A percentile compares a stretch with the other conserved stretches of the same genome.
Evolutionary conservation across 116 monocot species (phyloP).

Genomic region (Papilionanthe hybrid): DNA sequence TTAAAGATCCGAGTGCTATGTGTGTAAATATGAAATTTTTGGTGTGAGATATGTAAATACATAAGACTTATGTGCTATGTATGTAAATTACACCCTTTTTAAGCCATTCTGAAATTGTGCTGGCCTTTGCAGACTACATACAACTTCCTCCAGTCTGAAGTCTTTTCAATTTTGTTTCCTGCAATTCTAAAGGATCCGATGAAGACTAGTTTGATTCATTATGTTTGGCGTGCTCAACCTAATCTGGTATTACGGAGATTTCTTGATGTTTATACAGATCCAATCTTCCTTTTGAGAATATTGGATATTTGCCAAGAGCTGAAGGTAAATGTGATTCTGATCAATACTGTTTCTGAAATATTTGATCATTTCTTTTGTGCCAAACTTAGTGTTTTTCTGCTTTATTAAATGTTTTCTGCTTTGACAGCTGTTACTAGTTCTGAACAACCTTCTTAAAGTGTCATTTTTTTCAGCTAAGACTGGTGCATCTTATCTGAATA

Average conservation of each 20-base stretch:
- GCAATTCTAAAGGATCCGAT: constrained; percentile 48
- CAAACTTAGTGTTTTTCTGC: not conserved
- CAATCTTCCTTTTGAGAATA: constrained; percentile 43
- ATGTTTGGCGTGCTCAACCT: constrained; percentile 69
- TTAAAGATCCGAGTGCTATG: too few relatives aligned
- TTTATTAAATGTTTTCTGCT: not conserved
- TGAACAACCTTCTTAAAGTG: not conserved
- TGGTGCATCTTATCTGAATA: not conserved
- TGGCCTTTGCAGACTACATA: constrained; percentile 65
- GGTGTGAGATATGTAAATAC: too few relatives aligned
- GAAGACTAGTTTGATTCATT: constrained; percentile 34
- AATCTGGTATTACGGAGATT: constrained; percentile 63
- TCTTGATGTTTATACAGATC: constrained; percentile 43
- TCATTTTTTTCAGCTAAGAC: not conserved
- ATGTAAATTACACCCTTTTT: too few relatives aligned
- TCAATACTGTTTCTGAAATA: not conserved
- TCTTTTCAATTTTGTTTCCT: constrained; percentile 60
- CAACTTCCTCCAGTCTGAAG: constrained; percentile 78
- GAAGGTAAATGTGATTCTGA: constrained; percentile 46
- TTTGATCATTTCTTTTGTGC: not conserved
- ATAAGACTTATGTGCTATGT: too few relatives aligned
- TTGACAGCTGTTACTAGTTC: not conserved
- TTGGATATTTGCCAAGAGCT: constrained; percentile 72
- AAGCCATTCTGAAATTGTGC: not conserved
- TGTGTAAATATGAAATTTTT: too few relatives aligned